Percentiles rank a stretch among this genome's conserved stretches.
These are phyloP conservation scores for Hermanozyma aechmeae DNA, from an alignment of 805 yeast genomes.

Conservation along the genomic window DNA sequence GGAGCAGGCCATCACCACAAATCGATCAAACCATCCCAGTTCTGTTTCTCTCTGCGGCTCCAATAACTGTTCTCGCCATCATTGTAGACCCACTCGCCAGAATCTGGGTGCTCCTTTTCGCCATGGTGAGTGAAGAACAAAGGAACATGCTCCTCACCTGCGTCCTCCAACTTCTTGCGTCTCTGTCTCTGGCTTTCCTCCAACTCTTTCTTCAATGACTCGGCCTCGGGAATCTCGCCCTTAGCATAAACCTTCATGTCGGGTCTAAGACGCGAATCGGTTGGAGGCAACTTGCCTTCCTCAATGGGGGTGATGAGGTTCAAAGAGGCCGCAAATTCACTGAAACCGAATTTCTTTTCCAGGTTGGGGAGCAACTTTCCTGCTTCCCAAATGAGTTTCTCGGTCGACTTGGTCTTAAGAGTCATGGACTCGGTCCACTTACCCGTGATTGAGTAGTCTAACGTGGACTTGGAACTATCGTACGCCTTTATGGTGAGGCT, in stretches of 20 bases:
- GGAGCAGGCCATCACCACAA: neutral
- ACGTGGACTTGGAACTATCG: constrained; percentile 24
- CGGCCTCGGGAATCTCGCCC: constrained; percentile 67
- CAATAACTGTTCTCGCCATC: constrained; percentile 64
- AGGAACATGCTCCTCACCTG: constrained; percentile 42
- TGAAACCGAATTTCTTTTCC: constrained; percentile 72
- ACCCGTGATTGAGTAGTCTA: constrained; percentile 47
- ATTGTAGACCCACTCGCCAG: constrained; percentile 45
- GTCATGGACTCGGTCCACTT: constrained; percentile 73
- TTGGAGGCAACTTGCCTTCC: constrained; percentile 56
- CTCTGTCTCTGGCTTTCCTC: constrained; percentile 79
- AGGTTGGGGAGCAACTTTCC: constrained; percentile 54
- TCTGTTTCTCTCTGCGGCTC: constrained; percentile 57
- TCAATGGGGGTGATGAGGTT: constrained; percentile 75
- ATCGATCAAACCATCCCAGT: constrained; percentile 46
- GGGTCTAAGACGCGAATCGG: constrained; percentile 86
- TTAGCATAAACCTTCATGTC: constrained; percentile 68
- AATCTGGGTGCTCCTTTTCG: constrained; percentile 18
- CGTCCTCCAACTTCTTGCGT: constrained; percentile 48
- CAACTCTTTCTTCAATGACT: constrained; percentile 50
- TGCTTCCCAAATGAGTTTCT: constrained; percentile 56
- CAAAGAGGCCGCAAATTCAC: constrained; percentile 70
- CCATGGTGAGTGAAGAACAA: constrained; percentile 49
- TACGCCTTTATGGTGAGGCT: constrained; percentile 39
- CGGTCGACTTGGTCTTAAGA: constrained; percentile 32